Evolutionary conservation across 176 grass and related monocot species (phyloP), one percentile per base, ranked within the genome.

Genomic region (Pontederia crassipes): DNA sequence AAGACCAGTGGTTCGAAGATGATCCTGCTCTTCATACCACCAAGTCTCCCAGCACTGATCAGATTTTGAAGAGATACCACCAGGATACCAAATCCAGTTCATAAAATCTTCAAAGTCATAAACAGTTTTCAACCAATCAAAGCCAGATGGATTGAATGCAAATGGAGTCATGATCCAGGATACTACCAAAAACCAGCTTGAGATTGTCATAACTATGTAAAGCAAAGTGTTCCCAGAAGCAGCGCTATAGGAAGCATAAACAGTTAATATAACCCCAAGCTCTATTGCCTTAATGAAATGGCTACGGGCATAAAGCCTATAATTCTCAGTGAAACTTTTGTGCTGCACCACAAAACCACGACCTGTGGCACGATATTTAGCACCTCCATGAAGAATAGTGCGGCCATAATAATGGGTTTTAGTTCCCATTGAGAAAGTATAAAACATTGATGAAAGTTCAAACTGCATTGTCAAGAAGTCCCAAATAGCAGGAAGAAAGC

Each of bases 391-490:
- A 84, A 95, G 86, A 68, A 95, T 79, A 54, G 90, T 95, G 32
- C 90, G 80, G 54, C 90, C 86, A 76, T 89, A 95, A 75, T 89
- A 89, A 55, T 95, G 90, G 49, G 90, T 85, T 67, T 95, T 95
- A 12, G 90, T 95, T 66, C 90, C 90, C 90, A 95, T 86, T 12
- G 90, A 95, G 74, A 95, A 95, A 45, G 90, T 79, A 75, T 95
- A 95, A 80, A 95, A 95, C 64, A 95, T 79, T 58, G 90, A 89
- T 62, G 86, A 86, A 63, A 95, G 89, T 72, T 95, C 86, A 13
- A 90, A 48, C 66, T 95, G 91, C 86, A 95, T 95, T 86, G 85
- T 95, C 72, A 87, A 51, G 69, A 95, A 95, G 74, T 95, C 91
- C 91, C 91, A 95, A 14, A 85, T 71, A 35, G 91, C 86, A 72